Conservation (phyloP, 345 rosid species). For the Eucalyptus camaldulensis region DNA sequence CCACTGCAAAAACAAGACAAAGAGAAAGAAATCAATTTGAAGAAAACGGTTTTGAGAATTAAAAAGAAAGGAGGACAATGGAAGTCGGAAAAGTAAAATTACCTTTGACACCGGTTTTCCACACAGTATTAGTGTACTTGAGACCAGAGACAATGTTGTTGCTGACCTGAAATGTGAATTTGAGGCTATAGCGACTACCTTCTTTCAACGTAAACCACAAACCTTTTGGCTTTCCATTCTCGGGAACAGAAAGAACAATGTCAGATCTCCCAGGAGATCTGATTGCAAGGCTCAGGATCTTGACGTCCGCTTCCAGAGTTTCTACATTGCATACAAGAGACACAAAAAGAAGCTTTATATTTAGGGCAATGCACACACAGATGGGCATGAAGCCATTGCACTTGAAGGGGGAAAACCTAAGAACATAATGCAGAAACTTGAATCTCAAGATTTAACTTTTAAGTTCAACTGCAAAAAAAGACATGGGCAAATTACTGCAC, state of each 20-base stretch:
- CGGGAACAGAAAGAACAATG: constrained; percentile 53
- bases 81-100: not conserved
- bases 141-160: constrained; percentile 93
- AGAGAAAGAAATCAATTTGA: not conserved
- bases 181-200: constrained; percentile 63
- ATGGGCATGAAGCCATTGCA: not conserved
- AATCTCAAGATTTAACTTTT: not conserved
- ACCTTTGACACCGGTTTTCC: constrained; percentile 79
- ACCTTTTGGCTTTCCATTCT: constrained; percentile 58
- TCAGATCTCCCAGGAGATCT: constrained; percentile 61
- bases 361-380: not conserved
- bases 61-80: not conserved
- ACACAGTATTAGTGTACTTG: constrained; percentile 57
- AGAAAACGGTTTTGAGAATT: not conserved
- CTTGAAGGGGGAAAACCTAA: not conserved
- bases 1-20: constrained; percentile 32
- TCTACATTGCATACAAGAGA: constrained; percentile 14
- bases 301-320: constrained; percentile 76
- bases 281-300: constrained; percentile 53
- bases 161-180: constrained; percentile 61
- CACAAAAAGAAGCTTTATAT: not conserved
- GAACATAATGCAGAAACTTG: not conserved
- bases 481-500: not conserved
- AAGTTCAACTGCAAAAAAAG: not conserved
- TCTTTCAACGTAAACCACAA: constrained; percentile 86